Percentiles rank a stretch among this genome's conserved stretches.
These are phyloP conservation scores for Elaeagnus macrophylla DNA, from an alignment of 306 rosid genomes.

Conservation along the genomic window DNA sequence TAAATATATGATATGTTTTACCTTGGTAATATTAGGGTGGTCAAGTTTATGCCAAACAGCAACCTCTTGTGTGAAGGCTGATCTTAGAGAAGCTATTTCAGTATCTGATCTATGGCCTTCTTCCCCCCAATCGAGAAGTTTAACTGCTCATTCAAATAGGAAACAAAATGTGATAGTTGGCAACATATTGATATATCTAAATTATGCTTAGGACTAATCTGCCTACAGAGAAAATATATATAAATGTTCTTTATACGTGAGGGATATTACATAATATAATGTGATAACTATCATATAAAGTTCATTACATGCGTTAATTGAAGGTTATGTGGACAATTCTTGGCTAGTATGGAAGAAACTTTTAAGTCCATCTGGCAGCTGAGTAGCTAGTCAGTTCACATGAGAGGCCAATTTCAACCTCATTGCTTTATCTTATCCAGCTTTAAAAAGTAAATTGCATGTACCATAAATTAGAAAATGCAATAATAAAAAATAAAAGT, in stretches of 20 bases:
- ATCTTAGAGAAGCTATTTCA: conserved; percentile 75
- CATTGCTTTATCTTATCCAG: too few species aligned
- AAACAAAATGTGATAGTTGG: neutral
- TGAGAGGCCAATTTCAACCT: too few species aligned
- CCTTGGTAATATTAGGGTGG: conserved; percentile 98
- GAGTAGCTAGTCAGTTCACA: too few species aligned
- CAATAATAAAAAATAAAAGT: too few species aligned
- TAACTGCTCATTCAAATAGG: conserved; percentile 40
- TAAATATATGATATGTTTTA: conserved; percentile 21
- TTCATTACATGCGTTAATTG: too few species aligned
- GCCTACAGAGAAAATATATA: neutral
- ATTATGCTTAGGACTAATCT: neutral
- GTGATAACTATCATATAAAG: too few species aligned
- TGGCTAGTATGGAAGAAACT: too few species aligned
- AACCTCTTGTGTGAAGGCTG: conserved; percentile 93
- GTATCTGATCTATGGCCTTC: conserved; percentile 94
- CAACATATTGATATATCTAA: neutral
- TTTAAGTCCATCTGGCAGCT: too few species aligned
- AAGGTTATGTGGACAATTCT: too few species aligned
- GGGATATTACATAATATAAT: too few species aligned
- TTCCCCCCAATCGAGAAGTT: conserved; percentile 97
- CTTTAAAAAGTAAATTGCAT: too few species aligned
- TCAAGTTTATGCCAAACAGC: conserved; percentile 99
- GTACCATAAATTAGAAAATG: too few species aligned
- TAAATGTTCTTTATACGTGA: neutral